phyloP scores from a whole-genome alignment of 148 eudicot genomes.

The Suaeda aralocaspica region DNA sequence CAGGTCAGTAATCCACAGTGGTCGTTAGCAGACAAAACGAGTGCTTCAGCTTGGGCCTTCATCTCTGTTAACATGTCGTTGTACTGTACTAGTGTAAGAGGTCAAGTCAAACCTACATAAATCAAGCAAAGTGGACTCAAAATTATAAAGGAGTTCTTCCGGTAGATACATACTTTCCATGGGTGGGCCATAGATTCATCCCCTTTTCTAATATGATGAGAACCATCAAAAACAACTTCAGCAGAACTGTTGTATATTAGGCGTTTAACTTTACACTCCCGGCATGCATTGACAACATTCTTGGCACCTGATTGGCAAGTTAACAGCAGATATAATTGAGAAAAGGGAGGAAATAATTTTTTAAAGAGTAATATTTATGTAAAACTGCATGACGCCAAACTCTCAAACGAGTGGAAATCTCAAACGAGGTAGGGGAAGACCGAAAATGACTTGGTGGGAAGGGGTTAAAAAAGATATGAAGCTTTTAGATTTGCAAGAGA shows the following conservation, averaged over 20 bases:
- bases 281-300: conserved; percentile 78
- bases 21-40: conserved; percentile 62
- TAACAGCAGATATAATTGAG: too few species aligned
- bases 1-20: conserved; percentile 75
- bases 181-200: conserved; percentile 73
- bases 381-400: background rate
- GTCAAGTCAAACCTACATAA: conserved; percentile 23
- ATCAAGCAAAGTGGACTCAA: conserved; percentile 4
- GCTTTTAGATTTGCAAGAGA: too few species aligned
- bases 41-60: conserved; percentile 87
- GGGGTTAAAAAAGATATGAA: too few species aligned
- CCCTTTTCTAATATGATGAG: conserved; percentile 51
- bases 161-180: conserved; percentile 45
- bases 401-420: too few species aligned
- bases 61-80: conserved; percentile 59
- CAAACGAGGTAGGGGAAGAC: too few species aligned
- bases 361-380: background rate
- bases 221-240: conserved; percentile 69
- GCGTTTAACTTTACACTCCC: conserved; percentile 65
- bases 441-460: too few species aligned
- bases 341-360: too few species aligned
- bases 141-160: conserved; percentile 5
- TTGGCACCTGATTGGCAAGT: conserved; percentile 64
- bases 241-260: conserved; percentile 79
- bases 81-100: conserved; percentile 40